Conservation (phyloP, 371 early-diverging fungal species). For the Nosema muscidifuracis region DNA sequence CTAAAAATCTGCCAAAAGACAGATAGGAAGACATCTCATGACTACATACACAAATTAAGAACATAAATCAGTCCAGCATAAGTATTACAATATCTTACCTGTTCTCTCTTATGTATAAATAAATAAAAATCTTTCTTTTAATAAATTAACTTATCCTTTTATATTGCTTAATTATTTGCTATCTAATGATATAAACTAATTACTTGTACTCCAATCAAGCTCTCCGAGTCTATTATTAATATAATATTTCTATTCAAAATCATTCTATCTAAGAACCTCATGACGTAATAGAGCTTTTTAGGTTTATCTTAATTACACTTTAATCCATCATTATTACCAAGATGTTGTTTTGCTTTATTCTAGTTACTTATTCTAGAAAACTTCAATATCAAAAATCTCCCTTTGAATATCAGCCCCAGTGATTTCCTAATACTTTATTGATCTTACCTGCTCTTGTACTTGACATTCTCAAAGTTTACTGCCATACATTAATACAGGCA, state of each 20-base stretch:
- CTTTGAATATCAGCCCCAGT: not conserved
- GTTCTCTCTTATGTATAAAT: not conserved
- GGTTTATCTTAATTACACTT: not conserved
- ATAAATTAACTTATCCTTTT: conserved; percentile 4
- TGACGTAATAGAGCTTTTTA: not conserved
- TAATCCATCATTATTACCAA: not conserved
- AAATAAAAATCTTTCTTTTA: not conserved
- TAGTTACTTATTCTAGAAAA: not conserved
- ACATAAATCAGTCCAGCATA: not conserved
- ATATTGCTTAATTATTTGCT: not conserved
- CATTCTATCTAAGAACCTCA: not conserved
- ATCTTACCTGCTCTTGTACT: conserved; percentile 3
- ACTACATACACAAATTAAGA: not conserved
- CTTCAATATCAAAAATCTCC: not conserved
- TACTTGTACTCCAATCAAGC: not conserved
- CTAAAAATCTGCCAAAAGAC: too few relatives aligned
- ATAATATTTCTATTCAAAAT: not conserved
- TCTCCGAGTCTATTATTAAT: not conserved
- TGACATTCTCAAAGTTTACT: not conserved
- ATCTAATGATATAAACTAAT: too few relatives aligned
- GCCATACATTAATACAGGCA: not conserved
- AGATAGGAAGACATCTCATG: too few relatives aligned
- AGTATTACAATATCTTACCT: not conserved
- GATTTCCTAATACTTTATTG: not conserved
- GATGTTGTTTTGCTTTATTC: not conserved